Conservation (phyloP, 2,329 filamentous ascomycete genomes). For the Calonectria leucothoes region DNA sequence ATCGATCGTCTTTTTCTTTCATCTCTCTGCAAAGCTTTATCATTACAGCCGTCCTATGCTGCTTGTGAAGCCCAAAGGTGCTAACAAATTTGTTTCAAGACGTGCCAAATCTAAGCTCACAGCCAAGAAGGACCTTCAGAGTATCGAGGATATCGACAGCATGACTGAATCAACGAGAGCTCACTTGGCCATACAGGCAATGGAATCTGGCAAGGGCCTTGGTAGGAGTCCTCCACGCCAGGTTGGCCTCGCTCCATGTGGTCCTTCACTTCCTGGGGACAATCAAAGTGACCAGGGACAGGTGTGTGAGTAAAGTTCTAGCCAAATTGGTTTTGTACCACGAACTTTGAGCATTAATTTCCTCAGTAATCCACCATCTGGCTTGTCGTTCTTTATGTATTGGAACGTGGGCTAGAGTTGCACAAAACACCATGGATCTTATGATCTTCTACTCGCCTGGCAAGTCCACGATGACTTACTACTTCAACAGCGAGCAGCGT, state of each 20-base stretch:
- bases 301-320: constrained; percentile 77
- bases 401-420: constrained; percentile 94
- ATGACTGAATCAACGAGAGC: constrained; percentile 98
- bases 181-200: constrained; percentile 94
- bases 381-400: constrained; percentile 95
- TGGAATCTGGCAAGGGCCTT: constrained; percentile 90
- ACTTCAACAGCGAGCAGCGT: constrained; percentile 98
- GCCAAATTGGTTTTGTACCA: not conserved
- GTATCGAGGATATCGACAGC: constrained; percentile 95
- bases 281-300: constrained; percentile 85
- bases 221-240: constrained; percentile 82
- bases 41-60: too few species aligned
- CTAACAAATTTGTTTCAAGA: constrained; percentile 60
- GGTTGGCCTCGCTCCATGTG: too few species aligned
- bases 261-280: too few species aligned
- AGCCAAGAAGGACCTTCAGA: constrained; percentile 98
- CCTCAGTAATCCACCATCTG: constrained; percentile 90
- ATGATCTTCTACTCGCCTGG: constrained; percentile 99
- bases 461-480: constrained; percentile 98
- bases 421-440: constrained; percentile 97
- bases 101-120: constrained; percentile 99
- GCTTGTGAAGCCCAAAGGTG: too few species aligned
- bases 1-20: too few species aligned
- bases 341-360: constrained; percentile 29
- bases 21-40: too few species aligned